Conservation (phyloP, 495 filamentous ascomycete genomes). For the Gamarada debralockiae region DNA sequence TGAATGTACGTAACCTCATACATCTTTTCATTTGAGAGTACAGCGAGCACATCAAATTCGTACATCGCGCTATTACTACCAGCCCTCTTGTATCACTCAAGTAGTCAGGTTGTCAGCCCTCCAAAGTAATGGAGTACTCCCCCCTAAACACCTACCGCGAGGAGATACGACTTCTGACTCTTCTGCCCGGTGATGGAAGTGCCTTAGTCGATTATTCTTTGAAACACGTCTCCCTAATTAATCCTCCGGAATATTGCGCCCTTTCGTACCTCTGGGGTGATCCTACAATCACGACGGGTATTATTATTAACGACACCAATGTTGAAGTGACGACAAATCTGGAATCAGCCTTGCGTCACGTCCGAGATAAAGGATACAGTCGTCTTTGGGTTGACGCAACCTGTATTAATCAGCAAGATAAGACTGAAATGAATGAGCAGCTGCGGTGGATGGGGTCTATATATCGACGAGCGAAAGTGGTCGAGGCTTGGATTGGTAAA, state of each 20-base stretch:
- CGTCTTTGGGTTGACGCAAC: slow-evolving; percentile 9
- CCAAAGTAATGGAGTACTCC: too few relatives aligned
- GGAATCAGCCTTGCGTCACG: neutral
- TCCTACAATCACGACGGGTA: neutral
- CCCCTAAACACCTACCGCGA: too few relatives aligned
- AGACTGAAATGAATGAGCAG: neutral
- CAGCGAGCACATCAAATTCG: too few relatives aligned
- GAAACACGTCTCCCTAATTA: neutral
- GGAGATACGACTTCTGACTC: too few relatives aligned
- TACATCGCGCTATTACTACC: too few relatives aligned
- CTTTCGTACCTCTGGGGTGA: neutral
- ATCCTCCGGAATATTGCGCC: neutral
- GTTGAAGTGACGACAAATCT: neutral
- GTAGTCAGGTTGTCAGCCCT: too few relatives aligned
- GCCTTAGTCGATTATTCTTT: neutral
- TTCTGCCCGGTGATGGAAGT: too few relatives aligned
- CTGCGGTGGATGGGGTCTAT: neutral
- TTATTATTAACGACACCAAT: neutral
- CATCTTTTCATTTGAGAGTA: too few relatives aligned
- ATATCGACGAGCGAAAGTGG: neutral
- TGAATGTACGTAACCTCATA: too few relatives aligned
- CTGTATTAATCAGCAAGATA: neutral
- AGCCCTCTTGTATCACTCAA: too few relatives aligned
- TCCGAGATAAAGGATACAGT: neutral
- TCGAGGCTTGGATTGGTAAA: neutral